Conservation (phyloP, 2,329 filamentous ascomycete species). For the Lasiodiplodia hormozganensis region DNA sequence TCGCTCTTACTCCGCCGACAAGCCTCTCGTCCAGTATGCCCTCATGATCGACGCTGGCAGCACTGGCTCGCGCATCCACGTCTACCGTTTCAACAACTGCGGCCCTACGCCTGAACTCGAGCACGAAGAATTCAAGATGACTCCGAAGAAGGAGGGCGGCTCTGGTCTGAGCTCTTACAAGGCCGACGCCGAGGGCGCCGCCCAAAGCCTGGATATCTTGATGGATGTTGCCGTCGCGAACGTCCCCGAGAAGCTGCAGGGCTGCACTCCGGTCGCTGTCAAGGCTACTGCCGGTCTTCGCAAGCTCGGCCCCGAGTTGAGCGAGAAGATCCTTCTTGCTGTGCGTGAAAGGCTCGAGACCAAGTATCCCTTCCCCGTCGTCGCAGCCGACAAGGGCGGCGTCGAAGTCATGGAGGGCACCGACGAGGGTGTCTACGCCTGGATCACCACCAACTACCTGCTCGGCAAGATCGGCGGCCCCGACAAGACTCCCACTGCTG, state of each 20-base stretch:
- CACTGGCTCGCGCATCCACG: slow-evolving; percentile 96
- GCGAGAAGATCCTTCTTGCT: slow-evolving; percentile 81
- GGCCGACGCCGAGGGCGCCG: slow-evolving; percentile 84
- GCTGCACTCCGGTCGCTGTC: slow-evolving; percentile 94
- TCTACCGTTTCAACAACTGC: slow-evolving; percentile 99
- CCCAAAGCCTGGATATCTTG: slow-evolving; percentile 85
- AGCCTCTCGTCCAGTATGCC: slow-evolving; percentile 95
- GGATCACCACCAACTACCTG: slow-evolving; percentile 99
- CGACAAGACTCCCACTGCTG: slow-evolving; percentile 88
- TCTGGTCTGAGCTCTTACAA: slow-evolving; percentile 84
- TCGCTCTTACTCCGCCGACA: slow-evolving; percentile 82
- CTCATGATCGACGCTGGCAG: slow-evolving; percentile 99
- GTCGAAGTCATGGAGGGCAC: slow-evolving; percentile 98
- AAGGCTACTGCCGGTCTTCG: slow-evolving; percentile 96
- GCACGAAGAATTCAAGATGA: slow-evolving; percentile 91
- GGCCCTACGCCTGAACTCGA: slow-evolving; percentile 94
- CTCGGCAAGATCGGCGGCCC: slow-evolving; percentile 95
- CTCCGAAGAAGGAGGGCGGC: slow-evolving; percentile 81
- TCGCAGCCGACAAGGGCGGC: slow-evolving; percentile 82
- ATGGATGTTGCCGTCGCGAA: slow-evolving; percentile 84
- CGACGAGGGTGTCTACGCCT: slow-evolving; percentile 96
- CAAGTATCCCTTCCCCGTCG: slow-evolving; percentile 91
- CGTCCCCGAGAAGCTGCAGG: slow-evolving; percentile 87
- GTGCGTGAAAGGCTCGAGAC: slow-evolving; percentile 86
- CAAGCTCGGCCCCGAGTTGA: slow-evolving; percentile 81